These are phyloP conservation scores for Endothia cerciana DNA, from an alignment of 2,329 filamentous ascomycete genomes.

Conservation along the genomic window DNA sequence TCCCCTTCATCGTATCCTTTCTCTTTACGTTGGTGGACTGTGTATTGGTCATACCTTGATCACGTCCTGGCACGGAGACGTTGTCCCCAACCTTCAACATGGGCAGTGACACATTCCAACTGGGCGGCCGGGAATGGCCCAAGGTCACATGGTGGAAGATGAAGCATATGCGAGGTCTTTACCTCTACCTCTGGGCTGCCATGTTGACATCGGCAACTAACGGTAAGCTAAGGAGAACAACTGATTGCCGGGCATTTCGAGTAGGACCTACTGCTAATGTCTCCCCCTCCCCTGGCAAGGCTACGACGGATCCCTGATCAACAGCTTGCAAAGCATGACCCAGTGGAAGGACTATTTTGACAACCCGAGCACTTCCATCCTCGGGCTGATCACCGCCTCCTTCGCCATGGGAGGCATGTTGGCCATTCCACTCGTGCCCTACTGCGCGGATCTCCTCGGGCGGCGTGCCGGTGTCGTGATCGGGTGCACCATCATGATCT, in stretches of 20 bases:
- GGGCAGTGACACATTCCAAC: constrained; percentile 33
- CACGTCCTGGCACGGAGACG: background rate
- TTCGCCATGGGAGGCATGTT: constrained; percentile 51
- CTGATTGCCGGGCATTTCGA: too few relatives aligned
- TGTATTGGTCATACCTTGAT: background rate
- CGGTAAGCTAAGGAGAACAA: constrained; percentile 33
- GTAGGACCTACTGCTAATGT: background rate
- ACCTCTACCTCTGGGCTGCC: constrained; percentile 40
- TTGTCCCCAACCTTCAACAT: constrained; percentile 19
- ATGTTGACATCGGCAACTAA: constrained; percentile 42
- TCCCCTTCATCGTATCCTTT: background rate
- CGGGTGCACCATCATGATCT: constrained; percentile 46
- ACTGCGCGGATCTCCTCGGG: constrained; percentile 49
- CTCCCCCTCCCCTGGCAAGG: constrained; percentile 30
- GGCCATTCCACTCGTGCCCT: constrained; percentile 50
- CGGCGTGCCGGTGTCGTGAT: constrained; percentile 50
- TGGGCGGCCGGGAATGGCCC: constrained; percentile 35
- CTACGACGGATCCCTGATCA: constrained; percentile 51
- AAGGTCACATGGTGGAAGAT: constrained; percentile 39
- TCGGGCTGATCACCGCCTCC: constrained; percentile 48
- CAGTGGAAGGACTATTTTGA: constrained; percentile 46
- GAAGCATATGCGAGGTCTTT: constrained; percentile 38
- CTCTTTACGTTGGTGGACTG: background rate
- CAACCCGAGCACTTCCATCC: constrained; percentile 38
- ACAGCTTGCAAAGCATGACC: constrained; percentile 48